These are phyloP conservation scores for Chloranthus sessilifolius DNA, from an alignment of 164 flowering plant genomes.

Conservation along the genomic window DNA sequence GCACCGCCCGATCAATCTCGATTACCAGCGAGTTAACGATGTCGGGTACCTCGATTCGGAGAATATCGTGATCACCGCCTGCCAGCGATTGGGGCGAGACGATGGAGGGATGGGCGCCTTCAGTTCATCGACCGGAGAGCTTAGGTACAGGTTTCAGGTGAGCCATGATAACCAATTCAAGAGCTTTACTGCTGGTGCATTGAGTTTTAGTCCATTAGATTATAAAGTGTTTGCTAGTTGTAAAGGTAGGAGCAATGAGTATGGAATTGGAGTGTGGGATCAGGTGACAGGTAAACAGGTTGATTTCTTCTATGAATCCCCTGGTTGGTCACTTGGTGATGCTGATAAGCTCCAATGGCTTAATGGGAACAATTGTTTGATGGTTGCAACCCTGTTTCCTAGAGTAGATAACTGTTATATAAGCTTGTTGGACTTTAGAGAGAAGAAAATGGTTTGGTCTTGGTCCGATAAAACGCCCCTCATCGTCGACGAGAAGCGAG, in stretches of 20 bases:
- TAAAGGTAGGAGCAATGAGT: constrained; percentile 80
- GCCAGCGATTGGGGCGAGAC: constrained; percentile 57
- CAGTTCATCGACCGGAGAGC: constrained; percentile 50
- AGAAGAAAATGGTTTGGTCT: constrained; percentile 70
- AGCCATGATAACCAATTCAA: constrained; percentile 56
- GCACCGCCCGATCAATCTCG: constrained; percentile 59
- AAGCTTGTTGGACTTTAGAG: constrained; percentile 71
- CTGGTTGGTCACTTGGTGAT: constrained; percentile 82
- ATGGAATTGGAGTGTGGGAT: constrained; percentile 92
- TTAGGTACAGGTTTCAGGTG: constrained; percentile 58
- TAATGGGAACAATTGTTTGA: constrained; percentile 47
- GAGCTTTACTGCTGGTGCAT: constrained; percentile 77
- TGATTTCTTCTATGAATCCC: constrained; percentile 79
- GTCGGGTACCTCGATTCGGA: constrained; percentile 55
- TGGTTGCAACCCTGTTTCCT: constrained; percentile 84
- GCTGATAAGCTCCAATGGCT: constrained; percentile 86
- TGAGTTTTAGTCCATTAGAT: constrained; percentile 39
- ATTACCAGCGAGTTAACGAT: constrained; percentile 81
- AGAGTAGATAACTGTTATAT: constrained; percentile 83
- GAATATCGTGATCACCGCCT: constrained; percentile 48
- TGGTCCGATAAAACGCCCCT: constrained; percentile 66
- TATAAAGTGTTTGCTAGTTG: constrained; percentile 65
- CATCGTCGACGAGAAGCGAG: constrained; percentile 55
- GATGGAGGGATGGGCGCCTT: constrained; percentile 87
- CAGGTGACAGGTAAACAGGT: constrained; percentile 67